Evolutionary conservation across 2,329 filamentous ascomycete species (phyloP), one percentile per base, ranked within the genome.

Genomic region (Ophiostoma sp.): DNA sequence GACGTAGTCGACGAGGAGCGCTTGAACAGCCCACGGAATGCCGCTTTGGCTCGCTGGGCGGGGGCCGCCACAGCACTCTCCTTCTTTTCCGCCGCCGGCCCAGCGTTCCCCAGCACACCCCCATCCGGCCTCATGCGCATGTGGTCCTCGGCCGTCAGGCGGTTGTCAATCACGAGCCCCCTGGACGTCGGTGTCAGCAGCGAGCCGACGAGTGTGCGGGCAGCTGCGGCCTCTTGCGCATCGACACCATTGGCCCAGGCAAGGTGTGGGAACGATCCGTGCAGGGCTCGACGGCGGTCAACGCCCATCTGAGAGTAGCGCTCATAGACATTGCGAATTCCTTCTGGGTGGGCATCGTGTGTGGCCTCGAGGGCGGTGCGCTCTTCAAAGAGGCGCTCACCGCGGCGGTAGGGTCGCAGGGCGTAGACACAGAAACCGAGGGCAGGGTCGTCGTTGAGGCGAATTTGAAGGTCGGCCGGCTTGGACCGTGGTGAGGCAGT

Each of bases 391-490:
- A 81, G 75, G 61, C 76, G 74, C 36, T 80, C 78, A 28, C 76
- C 77, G 15, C 73, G 66, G 3, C 36, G 36, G 39, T 79, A 76
- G 71, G 76, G 66, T 22, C 77, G 76, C n/a, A 77, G 73, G 7
- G 80, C 79, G 69, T 78, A 80, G 68, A 81, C 76, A 64, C 79
- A 78, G 64, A 79, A 79, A 64, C 80, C 80, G 6, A 81, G 70
- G 19, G 68, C 45, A 0, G 75, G 69, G 74, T 76, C 63, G 45
- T 66, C 33, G 71, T 74, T 73, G 66, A 74, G 72, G 22, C 76
- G 72, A 28, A 76, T 74, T 64, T 73, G 52, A 4, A 76, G 66
- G 48, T 68, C 72, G 61, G 66, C 66, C 15, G 28, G 45, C 28
- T 9, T 22, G 7, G 9, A 57, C 5, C 0, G 22, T 15, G 12